Conservation (phyloP, 768 basidiomycete species). For the Lyophyllum shimeji region DNA sequence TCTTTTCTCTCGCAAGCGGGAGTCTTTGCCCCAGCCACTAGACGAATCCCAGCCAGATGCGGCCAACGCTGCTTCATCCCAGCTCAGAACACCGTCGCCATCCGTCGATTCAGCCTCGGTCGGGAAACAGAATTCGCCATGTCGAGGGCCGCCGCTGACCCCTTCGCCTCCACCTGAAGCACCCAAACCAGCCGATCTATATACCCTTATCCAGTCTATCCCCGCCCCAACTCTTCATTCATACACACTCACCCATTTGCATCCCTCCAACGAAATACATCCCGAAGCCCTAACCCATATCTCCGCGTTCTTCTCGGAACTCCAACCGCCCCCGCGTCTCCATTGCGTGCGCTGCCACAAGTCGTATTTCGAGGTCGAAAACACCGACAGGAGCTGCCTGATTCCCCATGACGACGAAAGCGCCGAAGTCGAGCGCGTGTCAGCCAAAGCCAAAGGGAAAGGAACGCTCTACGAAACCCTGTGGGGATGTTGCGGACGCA, state of each 20-base stretch:
- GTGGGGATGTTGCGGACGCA: conserved; percentile 74
- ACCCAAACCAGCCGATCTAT: conserved; percentile 28
- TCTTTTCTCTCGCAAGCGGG: conserved; percentile 15
- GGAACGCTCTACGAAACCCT: conserved; percentile 49
- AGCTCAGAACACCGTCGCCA: conserved; percentile 17
- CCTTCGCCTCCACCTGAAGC: conserved; percentile 17
- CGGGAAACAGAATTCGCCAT: conserved; percentile 14
- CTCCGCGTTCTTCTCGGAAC: conserved; percentile 56
- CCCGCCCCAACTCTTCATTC: conserved; percentile 67
- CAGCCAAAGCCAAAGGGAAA: conserved; percentile 25
- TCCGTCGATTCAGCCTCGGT: conserved; percentile 11
- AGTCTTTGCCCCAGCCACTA: background rate
- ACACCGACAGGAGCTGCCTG: conserved; percentile 66
- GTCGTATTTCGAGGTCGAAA: conserved; percentile 69
- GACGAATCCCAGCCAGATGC: background rate
- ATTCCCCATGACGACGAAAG: conserved; percentile 82
- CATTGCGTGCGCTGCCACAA: conserved; percentile 81
- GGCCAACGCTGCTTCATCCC: conserved; percentile 1
- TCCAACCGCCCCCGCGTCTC: conserved; percentile 64
- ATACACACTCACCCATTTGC: conserved; percentile 57
- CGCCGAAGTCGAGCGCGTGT: conserved; percentile 65
- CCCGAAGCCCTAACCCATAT: conserved; percentile 44
- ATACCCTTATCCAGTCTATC: conserved; percentile 53
- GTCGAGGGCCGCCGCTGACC: conserved; percentile 14
- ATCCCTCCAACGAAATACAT: conserved; percentile 37